phyloP scores from a whole-genome alignment of 345 rosid genomes.

The Murraya koenigii region DNA sequence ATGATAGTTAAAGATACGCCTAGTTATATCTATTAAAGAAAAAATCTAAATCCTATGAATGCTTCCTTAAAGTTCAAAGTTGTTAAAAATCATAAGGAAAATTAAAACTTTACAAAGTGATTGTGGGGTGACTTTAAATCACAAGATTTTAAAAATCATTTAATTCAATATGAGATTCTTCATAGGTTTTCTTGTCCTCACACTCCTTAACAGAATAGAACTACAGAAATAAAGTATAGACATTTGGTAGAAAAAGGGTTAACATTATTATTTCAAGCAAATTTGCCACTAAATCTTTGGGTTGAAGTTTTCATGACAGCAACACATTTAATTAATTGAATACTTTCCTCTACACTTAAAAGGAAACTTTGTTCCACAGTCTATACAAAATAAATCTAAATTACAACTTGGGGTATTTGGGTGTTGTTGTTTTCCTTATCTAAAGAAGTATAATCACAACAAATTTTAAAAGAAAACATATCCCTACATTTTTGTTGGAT shows the following conservation, averaged over 20 bases:
- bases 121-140: background rate
- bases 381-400: background rate
- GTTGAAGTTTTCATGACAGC: background rate
- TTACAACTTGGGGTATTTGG: background rate
- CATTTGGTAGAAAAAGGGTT: background rate
- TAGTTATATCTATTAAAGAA: background rate
- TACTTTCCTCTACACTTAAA: background rate
- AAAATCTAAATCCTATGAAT: background rate
- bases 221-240: background rate
- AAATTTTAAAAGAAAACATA: background rate
- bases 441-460: background rate
- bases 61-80: background rate
- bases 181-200: background rate
- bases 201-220: background rate
- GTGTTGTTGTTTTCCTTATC: background rate
- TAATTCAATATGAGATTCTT: background rate
- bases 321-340: background rate
- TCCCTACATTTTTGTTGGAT: background rate
- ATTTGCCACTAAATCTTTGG: constrained; percentile 4
- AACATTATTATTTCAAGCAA: background rate
- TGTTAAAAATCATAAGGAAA: background rate
- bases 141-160: background rate
- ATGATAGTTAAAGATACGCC: background rate
- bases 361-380: background rate
- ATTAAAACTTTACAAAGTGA: background rate